These are phyloP conservation scores for Aureobasidium leucospermi DNA, from an alignment of 2,329 filamentous ascomycete species.

Conservation along the genomic window DNA sequence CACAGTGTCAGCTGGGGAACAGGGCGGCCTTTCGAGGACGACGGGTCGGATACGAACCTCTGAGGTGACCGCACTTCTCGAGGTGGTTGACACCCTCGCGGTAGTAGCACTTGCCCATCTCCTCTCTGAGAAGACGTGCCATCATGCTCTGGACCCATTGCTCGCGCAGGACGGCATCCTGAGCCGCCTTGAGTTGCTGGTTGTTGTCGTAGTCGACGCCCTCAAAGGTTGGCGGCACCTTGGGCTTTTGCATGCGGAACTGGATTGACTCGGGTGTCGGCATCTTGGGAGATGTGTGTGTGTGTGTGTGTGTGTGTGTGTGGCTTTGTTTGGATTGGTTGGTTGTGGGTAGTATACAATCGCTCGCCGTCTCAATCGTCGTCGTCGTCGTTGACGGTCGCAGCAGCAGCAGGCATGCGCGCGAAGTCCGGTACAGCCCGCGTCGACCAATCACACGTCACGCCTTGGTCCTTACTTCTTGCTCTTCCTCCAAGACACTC, in stretches of 20 bases:
- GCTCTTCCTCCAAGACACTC: constrained; percentile 19
- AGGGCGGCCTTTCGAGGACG: background rate
- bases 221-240: constrained; percentile 73
- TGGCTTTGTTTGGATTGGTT: background rate
- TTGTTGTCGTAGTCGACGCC: constrained; percentile 83
- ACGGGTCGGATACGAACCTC: constrained; percentile 54
- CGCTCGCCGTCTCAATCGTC: background rate
- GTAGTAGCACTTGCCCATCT: constrained; percentile 80
- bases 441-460: background rate
- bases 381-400: background rate
- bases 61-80: constrained; percentile 74
- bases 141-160: constrained; percentile 90
- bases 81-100: constrained; percentile 79
- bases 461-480: constrained; percentile 10
- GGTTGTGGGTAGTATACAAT: background rate
- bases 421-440: background rate
- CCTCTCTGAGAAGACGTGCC: constrained; percentile 72
- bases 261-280: constrained; percentile 75
- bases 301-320: background rate
- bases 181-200: constrained; percentile 70
- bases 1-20: background rate
- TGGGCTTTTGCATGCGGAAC: constrained; percentile 79
- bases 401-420: background rate
- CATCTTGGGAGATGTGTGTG: constrained; percentile 42
- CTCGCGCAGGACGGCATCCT: constrained; percentile 74